Percentiles rank a stretch among this genome's conserved stretches.
These are phyloP conservation scores for Fusarium decemcellulare DNA, from an alignment of 2,329 filamentous ascomycete species.

Conservation along the genomic window DNA sequence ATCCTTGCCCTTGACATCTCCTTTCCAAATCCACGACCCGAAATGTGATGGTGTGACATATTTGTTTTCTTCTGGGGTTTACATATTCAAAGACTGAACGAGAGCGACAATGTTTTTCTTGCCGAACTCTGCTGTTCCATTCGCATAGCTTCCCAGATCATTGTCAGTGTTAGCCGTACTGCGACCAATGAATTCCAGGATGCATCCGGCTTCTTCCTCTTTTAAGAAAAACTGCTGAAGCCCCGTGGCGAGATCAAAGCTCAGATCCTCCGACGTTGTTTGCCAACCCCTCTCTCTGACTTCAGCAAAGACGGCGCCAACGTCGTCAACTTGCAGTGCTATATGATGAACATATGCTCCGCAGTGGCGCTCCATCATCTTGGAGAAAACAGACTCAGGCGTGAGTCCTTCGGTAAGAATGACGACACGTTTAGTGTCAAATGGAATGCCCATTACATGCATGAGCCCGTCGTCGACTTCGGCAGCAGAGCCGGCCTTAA, in stretches of 20 bases:
- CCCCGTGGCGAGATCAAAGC: not conserved
- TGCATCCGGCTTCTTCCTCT: not conserved
- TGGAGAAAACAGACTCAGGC: not conserved
- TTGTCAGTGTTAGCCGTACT: too few relatives aligned
- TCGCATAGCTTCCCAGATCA: too few relatives aligned
- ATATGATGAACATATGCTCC: not conserved
- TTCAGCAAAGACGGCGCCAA: not conserved
- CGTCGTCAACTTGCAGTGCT: not conserved
- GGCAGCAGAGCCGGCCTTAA: not conserved
- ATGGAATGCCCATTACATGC: not conserved
- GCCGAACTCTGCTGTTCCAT: too few relatives aligned
- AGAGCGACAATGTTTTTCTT: too few relatives aligned
- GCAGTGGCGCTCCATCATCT: not conserved
- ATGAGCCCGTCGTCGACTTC: not conserved
- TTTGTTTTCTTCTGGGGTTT: too few relatives aligned
- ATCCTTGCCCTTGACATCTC: too few relatives aligned
- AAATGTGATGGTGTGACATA: too few relatives aligned
- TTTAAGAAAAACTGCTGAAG: not conserved
- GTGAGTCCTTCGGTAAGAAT: not conserved
- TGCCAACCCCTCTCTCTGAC: not conserved
- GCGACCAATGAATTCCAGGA: not conserved
- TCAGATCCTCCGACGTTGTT: not conserved
- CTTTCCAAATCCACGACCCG: too few relatives aligned
- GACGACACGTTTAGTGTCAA: not conserved
- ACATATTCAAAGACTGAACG: too few relatives aligned